Percentiles rank a stretch among this genome's conserved stretches.
These are phyloP conservation scores for Astragalus glycyphyllos DNA, from an alignment of 306 rosid genomes.

Conservation along the genomic window DNA sequence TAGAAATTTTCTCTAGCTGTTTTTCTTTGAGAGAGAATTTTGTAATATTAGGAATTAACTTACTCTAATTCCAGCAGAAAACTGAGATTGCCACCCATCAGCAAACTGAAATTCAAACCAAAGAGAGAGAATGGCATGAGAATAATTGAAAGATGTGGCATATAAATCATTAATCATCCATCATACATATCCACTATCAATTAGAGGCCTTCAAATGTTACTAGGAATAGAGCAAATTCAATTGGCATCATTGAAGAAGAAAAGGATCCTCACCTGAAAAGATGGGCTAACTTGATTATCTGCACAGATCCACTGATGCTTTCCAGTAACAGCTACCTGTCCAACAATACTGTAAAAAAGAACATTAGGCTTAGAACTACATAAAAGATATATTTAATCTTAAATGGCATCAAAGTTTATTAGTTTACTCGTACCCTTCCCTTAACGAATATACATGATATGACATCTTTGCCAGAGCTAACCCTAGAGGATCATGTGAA, in stretches of 20 bases:
- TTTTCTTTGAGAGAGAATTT: background rate
- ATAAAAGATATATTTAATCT: conserved; percentile 24
- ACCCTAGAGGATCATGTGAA: conserved; percentile 73
- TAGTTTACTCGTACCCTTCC: conserved; percentile 76
- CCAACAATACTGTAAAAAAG: conserved; percentile 75
- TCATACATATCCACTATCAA: background rate
- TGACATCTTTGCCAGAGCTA: conserved; percentile 87
- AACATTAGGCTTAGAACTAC: conserved; percentile 16
- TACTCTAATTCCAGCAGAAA: conserved; percentile 89
- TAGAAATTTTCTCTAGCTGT: background rate
- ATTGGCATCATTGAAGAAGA: conserved; percentile 36
- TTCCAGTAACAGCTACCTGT: conserved; percentile 88
- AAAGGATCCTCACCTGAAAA: conserved; percentile 64
- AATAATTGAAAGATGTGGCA: conserved; percentile 15
- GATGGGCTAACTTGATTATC: conserved; percentile 62
- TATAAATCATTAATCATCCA: conserved; percentile 28
- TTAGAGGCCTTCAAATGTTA: conserved; percentile 6
- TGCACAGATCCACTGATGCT: conserved; percentile 84
- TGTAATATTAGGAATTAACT: conserved; percentile 32
- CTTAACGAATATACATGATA: conserved; percentile 86
- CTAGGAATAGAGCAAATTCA: conserved; percentile 21
- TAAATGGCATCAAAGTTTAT: conserved; percentile 19
- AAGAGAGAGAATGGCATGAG: conserved; percentile 30
- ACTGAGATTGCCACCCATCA: conserved; percentile 87
- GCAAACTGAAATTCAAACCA: conserved; percentile 56